Conservation (phyloP, 73 alveolate species). For the Blepharisma stoltei region DNA sequence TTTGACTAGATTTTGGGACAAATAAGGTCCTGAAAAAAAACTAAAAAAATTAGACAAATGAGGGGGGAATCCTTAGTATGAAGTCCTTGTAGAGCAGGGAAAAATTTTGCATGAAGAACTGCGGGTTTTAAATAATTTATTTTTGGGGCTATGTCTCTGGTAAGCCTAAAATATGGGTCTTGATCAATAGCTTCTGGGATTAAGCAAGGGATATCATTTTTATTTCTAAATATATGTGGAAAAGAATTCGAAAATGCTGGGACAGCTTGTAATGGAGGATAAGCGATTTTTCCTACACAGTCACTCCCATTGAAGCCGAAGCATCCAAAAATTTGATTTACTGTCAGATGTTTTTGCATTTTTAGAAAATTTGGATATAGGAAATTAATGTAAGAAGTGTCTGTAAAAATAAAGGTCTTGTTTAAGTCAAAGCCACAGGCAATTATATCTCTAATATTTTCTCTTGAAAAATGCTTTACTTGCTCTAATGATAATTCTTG, state of each 20-base stretch:
- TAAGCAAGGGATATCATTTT: conserved; percentile 75
- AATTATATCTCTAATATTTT: conserved; percentile 96
- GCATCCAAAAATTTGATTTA: conserved; percentile 70
- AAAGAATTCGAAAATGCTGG: conserved; percentile 94
- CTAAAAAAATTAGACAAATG: no score
- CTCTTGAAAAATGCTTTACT: conserved; percentile 76
- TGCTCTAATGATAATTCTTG: conserved; percentile 62
- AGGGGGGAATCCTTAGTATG: no score
- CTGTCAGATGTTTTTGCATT: conserved; percentile 85
- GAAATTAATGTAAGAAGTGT: conserved; percentile 86
- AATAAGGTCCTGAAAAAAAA: no score
- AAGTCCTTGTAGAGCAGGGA: conserved; percentile 96
- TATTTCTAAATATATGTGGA: conserved; percentile 70
- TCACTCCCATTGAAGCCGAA: conserved; percentile 96
- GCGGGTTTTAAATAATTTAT: conserved; percentile 91
- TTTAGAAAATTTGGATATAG: conserved; percentile 84
- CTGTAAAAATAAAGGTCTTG: conserved; percentile 96
- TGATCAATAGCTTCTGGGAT: conserved; percentile 98
- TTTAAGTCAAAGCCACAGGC: conserved; percentile 98
- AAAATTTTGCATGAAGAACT: conserved; percentile 84
- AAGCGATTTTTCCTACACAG: conserved; percentile 93
- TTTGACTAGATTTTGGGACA: no score
- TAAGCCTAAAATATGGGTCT: conserved; percentile 99
- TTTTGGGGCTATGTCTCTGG: conserved; percentile 95
- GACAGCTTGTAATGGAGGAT: conserved; percentile 97